These are phyloP conservation scores for Proliferodiscus dingleyae DNA, from an alignment of 2,329 filamentous ascomycete genomes.

Conservation along the genomic window DNA sequence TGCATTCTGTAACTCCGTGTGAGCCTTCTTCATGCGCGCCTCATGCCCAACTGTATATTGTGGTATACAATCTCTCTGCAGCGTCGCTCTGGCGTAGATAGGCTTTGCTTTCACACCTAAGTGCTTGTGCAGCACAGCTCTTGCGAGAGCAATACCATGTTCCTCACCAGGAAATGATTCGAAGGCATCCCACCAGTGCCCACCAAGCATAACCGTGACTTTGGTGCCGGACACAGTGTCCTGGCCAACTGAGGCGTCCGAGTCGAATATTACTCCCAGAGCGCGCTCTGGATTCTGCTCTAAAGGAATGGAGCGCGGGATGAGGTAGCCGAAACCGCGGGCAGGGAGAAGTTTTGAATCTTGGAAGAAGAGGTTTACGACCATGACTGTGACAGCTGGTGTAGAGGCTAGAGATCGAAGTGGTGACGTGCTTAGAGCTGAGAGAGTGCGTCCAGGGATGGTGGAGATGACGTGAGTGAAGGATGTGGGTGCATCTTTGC, in stretches of 20 bases:
- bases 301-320: conserved; percentile 67
- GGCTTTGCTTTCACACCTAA: conserved; percentile 62
- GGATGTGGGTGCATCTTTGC: conserved; percentile 7
- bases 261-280: conserved; percentile 91
- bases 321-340: conserved; percentile 85
- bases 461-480: conserved; percentile 62
- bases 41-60: conserved; percentile 80
- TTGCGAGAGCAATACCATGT: conserved; percentile 66
- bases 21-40: conserved; percentile 24
- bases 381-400: conserved; percentile 76
- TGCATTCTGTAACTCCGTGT: conserved; percentile 25
- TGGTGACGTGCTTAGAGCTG: conserved; percentile 12
- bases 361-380: conserved; percentile 83
- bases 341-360: conserved; percentile 56
- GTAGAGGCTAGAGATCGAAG: conserved; percentile 49
- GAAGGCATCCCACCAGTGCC: conserved; percentile 80
- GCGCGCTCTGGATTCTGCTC: conserved; percentile 76
- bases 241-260: conserved; percentile 42
- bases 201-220: conserved; percentile 89
- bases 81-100: conserved; percentile 52
- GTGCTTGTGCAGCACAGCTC: conserved; percentile 65
- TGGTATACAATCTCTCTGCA: conserved; percentile 74
- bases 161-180: conserved; percentile 55
- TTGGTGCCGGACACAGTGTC: conserved; percentile 66
- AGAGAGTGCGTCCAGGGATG: conserved; percentile 34